phyloP scores from a whole-genome alignment of 495 filamentous ascomycete species.

The Penicillium bialowiezense region DNA sequence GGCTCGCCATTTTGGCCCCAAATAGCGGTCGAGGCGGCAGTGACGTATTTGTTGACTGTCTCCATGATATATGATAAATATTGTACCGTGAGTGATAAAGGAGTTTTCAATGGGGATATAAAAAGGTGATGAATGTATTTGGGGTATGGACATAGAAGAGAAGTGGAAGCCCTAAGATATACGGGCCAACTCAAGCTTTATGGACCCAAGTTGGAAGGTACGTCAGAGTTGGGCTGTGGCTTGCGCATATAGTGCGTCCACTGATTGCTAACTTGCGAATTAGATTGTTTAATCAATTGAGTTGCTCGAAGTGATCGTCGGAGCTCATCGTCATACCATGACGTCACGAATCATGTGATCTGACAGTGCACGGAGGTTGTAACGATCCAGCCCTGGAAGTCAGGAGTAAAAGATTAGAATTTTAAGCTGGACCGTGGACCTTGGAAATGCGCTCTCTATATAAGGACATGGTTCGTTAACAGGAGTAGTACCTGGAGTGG shows the following conservation, averaged over 20 bases:
- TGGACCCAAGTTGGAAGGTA: background rate
- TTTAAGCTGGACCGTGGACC: too few species aligned
- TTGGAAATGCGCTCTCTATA: too few species aligned
- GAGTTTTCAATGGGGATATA: too few species aligned
- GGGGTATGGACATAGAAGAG: background rate
- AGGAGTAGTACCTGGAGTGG: too few species aligned
- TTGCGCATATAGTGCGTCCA: background rate
- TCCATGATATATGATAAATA: conserved; percentile 29
- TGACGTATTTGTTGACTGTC: conserved; percentile 33
- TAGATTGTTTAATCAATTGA: background rate
- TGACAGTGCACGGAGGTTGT: too few species aligned
- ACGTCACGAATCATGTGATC: too few species aligned
- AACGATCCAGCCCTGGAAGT: too few species aligned
- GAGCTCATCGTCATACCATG: too few species aligned
- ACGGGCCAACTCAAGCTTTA: conserved; percentile 6
- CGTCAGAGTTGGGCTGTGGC: conserved; percentile 3
- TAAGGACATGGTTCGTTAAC: too few species aligned
- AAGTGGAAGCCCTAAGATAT: background rate
- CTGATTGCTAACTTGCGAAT: background rate
- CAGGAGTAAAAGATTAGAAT: too few species aligned
- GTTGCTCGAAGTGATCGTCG: background rate
- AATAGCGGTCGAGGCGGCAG: conserved; percentile 33
- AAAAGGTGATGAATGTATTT: too few species aligned
- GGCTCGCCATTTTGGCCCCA: conserved; percentile 26
- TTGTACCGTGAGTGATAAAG: background rate